Evolutionary conservation across 164 flowering plant genomes (phyloP), one percentile per base, ranked within the genome.

Genomic region (Nelumbo lutea): DNA sequence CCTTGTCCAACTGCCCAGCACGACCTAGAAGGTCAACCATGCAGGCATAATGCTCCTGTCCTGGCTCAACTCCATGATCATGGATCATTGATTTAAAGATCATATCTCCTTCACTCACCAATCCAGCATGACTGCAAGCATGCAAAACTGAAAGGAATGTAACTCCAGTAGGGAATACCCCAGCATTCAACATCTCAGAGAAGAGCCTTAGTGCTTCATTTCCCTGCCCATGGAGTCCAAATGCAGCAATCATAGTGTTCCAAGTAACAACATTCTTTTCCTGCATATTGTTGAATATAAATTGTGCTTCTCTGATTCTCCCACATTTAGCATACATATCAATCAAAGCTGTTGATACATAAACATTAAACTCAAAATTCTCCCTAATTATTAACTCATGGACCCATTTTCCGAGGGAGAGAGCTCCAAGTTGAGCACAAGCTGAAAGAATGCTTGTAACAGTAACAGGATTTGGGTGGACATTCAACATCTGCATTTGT

Each of bases 321-420:
- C 97, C 97, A 81, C 98, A 94, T 72, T 94, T 94, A 10, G 93
- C 90, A 70, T 91, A 90, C 98, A 91, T 94, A 74, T 90, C 97
- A 41, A 91, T 76, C 68, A 94, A 64, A 65, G 97, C 93, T 42
- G 98, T 94, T 11, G 86, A 84, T 2, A 94, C 88, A 72, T 71
- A 91, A 1, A 90, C 70, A 65, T 86, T 91, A 8, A 88, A 75
- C 66, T 85, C 88, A 63, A 87, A 85, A 42, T 42, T 79, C 73
- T 83, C 86, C 62, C 71, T 80, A 50, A 73, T 79, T 46, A 89
- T 74, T 67, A 94, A 73, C 47, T 82, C 83, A 73, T 94, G 97
- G 11, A 94, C 84, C 95, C 94, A 88, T 78, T 86, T 91, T 51
- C 97, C 96, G 9, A 91, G 52, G 72, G 83, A 82, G 55, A 89